Evolutionary conservation across 2,329 filamentous ascomycete genomes (phyloP), one percentile per base, ranked within the genome.

Genomic region (Neonectria neomacrospora): DNA sequence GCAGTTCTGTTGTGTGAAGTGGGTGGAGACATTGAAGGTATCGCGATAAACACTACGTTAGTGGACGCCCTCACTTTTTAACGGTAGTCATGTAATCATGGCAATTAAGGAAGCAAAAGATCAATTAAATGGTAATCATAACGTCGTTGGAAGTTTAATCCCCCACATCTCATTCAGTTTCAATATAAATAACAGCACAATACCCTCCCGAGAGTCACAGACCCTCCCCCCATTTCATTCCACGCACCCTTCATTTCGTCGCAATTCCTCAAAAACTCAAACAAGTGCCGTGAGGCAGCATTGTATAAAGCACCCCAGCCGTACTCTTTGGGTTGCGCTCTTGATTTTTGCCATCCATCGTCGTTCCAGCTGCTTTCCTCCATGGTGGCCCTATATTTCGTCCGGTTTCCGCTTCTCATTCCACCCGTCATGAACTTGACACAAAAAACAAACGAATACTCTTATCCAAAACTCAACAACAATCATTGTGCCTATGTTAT

Each of bases 221-320:
- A 63, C 51, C 55, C 64, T 67, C 22, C 45, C 44, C 9, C 60
- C 54, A 47, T 44, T 55, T 58, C 64, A 22, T 59, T 32, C 23
- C 61, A 37, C 58, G 4, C 34, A 41, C 62, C 50, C 61, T 30
- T 51, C 37, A 18, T 51, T 34, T 28, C 9, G 12, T 30, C 47
- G 47, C 48, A 12, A 47, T 50, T 42, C 60, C 52, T 56, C 47
- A 58, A 71, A 65, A 70, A 69, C 63, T 71, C 63, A 67, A 74
- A 78, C 76, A 80, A 79, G 69, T 80, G 79, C 81, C 81, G 81
- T 69, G 81, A 82, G 82, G 81, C 80, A 83, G 75, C 79, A 77
- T 79, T 81, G 78, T 81, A 79, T 75, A 74, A 73, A 74, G 58
- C 69, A 67, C 58, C 58, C 58, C 54, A 64, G 64, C 67, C 70